Percentiles rank a stretch among this genome's conserved stretches.
These are phyloP conservation scores for Tephrocybe rancida DNA, from an alignment of 768 basidiomycete species.

Conservation along the genomic window DNA sequence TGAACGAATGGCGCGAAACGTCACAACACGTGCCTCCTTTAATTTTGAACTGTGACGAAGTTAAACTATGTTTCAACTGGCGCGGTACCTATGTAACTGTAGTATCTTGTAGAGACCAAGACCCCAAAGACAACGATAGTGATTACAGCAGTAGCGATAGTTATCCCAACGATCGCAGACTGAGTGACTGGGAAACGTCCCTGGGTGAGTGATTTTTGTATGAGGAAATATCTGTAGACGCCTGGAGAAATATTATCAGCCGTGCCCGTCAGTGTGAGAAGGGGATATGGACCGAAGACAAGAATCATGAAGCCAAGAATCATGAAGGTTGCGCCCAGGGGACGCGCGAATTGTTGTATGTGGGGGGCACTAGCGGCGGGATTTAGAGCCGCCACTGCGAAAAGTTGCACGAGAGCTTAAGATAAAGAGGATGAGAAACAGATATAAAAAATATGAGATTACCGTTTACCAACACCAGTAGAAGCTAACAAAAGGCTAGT, in stretches of 20 bases:
- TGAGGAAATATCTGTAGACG: conserved; percentile 48
- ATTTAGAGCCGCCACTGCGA: conserved; percentile 34
- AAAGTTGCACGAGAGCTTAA: conserved; percentile 57
- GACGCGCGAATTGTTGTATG: conserved; percentile 38
- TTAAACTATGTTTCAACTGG: no score
- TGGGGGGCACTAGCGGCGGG: conserved; percentile 4
- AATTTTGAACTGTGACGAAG: no score
- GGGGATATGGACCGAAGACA: conserved; percentile 41
- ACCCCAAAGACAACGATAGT: conserved; percentile 19
- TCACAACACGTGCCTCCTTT: background rate
- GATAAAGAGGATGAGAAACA: background rate
- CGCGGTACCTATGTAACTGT: conserved; percentile 2
- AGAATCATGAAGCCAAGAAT: conserved; percentile 49
- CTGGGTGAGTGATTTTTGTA: conserved; percentile 50
- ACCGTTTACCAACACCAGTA: conserved; percentile 56
- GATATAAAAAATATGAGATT: background rate
- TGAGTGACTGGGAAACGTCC: conserved; percentile 57
- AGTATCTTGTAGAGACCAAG: conserved; percentile 13
- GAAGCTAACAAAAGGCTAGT: conserved; percentile 62
- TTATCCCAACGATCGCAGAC: conserved; percentile 36
- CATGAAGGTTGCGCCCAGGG: conserved; percentile 51
- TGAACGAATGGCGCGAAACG: background rate
- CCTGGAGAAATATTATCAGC: conserved; percentile 36
- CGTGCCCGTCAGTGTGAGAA: background rate
- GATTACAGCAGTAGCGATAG: conserved; percentile 25